Evolutionary conservation across 164 flowering plant genomes (phyloP).

Genomic region (Annona squamosa): DNA sequence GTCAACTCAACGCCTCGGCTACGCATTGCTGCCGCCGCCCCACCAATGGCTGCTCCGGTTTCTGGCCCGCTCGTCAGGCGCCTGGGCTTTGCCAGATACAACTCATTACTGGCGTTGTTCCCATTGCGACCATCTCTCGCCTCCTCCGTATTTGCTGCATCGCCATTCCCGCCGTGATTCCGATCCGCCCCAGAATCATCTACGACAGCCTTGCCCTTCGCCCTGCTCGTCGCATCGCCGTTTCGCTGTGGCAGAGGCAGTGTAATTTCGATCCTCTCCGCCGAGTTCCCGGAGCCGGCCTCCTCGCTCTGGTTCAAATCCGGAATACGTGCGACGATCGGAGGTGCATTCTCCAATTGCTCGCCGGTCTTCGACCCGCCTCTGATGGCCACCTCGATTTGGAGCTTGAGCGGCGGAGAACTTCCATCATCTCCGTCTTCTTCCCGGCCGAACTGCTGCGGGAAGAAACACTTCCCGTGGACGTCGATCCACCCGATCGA

Average conservation of each 20-base stretch:
- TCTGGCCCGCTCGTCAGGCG: not conserved
- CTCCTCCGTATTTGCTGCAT: not conserved
- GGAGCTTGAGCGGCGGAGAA: slow-evolving; percentile 11
- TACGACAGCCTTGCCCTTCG: not conserved
- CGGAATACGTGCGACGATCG: not conserved
- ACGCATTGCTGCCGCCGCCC: not conserved
- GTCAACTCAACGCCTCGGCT: not conserved
- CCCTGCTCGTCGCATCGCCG: not conserved
- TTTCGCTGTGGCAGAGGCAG: not conserved
- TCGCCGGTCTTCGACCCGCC: not conserved
- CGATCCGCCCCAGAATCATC: not conserved
- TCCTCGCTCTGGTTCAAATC: slow-evolving; percentile 7
- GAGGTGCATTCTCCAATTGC: not conserved
- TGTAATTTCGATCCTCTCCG: not conserved
- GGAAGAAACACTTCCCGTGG: slow-evolving; percentile 15
- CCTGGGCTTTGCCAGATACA: not conserved
- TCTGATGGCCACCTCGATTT: slow-evolving; percentile 16
- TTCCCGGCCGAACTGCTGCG: slow-evolving; percentile 1
- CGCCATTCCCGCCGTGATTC: not conserved
- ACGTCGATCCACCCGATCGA: slow-evolving; percentile 19
- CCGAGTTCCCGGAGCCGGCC: not conserved
- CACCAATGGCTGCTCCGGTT: not conserved
- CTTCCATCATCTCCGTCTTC: not conserved
- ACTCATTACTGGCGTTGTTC: not conserved
- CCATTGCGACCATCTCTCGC: not conserved